Evolutionary conservation across 2,329 filamentous ascomycete genomes (phyloP).

Genomic region (Phialocephala sp.): DNA sequence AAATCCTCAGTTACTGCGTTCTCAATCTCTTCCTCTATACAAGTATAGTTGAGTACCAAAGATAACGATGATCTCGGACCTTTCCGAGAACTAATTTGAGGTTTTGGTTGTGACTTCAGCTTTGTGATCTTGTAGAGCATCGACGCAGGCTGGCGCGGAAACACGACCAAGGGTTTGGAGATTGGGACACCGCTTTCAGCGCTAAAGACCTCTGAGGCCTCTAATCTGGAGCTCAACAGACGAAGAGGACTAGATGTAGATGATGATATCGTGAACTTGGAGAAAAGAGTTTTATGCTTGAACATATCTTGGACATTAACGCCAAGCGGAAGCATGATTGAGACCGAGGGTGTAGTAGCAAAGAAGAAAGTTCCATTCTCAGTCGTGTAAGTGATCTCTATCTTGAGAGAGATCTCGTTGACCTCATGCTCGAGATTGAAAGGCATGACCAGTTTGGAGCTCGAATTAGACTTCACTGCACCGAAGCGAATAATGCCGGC

Average conservation of each 20-base stretch:
- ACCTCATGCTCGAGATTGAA: conserved; percentile 85
- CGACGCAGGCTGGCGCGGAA: conserved; percentile 80
- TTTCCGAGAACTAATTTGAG: conserved; percentile 28
- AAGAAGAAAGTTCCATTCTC: conserved; percentile 68
- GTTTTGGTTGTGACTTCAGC: conserved; percentile 47
- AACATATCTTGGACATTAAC: conserved; percentile 98
- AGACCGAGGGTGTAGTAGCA: conserved; percentile 65
- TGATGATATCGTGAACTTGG: conserved; percentile 88
- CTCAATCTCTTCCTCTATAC: conserved; percentile 76
- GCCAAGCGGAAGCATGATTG: conserved; percentile 80
- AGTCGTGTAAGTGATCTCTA: conserved; percentile 79
- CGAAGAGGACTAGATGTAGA: conserved; percentile 76
- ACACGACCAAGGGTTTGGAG: conserved; percentile 64
- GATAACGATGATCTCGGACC: conserved; percentile 56
- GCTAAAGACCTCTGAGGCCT: conserved; percentile 72
- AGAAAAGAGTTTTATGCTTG: conserved; percentile 81
- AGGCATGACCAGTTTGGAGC: conserved; percentile 69
- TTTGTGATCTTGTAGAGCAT: conserved; percentile 79
- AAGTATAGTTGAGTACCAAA: conserved; percentile 76
- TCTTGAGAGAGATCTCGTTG: conserved; percentile 70
- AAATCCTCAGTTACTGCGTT: conserved; percentile 54
- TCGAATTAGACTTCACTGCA: conserved; percentile 51
- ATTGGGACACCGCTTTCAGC: conserved; percentile 63
- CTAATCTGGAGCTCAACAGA: conserved; percentile 72
- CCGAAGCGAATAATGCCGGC: conserved; percentile 59